A percentile compares a stretch with the other conserved stretches of the same genome.
Conservation (phyloP, 2,329 filamentous ascomycete species). For the Talaromyces pinophilus region DNA sequence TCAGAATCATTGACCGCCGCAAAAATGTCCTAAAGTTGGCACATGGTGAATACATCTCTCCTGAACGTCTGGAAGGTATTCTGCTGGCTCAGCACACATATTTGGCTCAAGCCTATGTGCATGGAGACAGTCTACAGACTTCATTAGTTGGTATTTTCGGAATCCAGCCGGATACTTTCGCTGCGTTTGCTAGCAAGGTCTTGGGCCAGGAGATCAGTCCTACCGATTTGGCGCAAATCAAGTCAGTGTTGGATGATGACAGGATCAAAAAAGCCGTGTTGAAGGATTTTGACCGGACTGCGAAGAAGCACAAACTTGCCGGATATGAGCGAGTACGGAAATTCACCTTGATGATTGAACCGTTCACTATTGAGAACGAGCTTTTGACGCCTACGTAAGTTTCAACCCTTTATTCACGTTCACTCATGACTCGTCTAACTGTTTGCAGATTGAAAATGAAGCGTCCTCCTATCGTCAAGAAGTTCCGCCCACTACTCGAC, state of each 20-base stretch:
- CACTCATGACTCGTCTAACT: not conserved
- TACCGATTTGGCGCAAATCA: slow-evolving; percentile 67
- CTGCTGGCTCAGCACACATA: slow-evolving; percentile 80
- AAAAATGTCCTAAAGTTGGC: slow-evolving; percentile 99
- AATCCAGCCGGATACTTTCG: slow-evolving; percentile 80
- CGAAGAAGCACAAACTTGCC: slow-evolving; percentile 83
- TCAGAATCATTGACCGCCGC: slow-evolving; percentile 91
- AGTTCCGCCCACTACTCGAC: slow-evolving; percentile 59
- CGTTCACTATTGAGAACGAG: slow-evolving; percentile 91
- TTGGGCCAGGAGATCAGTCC: slow-evolving; percentile 66
- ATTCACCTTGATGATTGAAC: slow-evolving; percentile 75
- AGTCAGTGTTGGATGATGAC: slow-evolving; percentile 65
- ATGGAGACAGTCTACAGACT: slow-evolving; percentile 82
- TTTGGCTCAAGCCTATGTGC: slow-evolving; percentile 79
- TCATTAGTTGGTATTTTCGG: slow-evolving; percentile 85
- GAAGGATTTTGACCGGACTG: slow-evolving; percentile 75
- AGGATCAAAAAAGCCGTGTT: slow-evolving; percentile 74
- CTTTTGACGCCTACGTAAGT: slow-evolving; percentile 58
- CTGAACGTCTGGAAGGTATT: slow-evolving; percentile 94
- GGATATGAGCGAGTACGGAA: slow-evolving; percentile 82
- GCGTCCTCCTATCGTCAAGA: slow-evolving; percentile 66
- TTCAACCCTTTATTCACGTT: not conserved
- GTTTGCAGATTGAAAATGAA: slow-evolving; percentile 66
- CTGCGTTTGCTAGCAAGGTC: slow-evolving; percentile 74
- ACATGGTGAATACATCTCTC: slow-evolving; percentile 97